Base-by-base conservation (phyloP, 176 grass and related monocot genomes). In the Raddia guianensis region DNA sequence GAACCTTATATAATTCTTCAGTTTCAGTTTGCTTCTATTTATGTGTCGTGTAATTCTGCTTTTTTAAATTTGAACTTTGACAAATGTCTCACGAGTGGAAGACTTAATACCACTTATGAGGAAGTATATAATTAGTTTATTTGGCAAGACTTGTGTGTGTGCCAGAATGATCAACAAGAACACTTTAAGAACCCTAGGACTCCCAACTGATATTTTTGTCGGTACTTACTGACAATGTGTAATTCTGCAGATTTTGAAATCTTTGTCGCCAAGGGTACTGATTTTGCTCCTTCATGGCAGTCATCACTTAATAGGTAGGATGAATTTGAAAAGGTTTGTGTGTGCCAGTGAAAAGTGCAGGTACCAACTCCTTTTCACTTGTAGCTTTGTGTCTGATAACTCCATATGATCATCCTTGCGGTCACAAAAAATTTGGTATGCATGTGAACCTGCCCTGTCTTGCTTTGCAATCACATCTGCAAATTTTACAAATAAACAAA, bases 1-100 rank as follows among this genome's bases (percentile, higher is more conserved):
- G 20, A 68, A 68, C 9, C 16, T 68, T 16, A 11, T 20, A 43
- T 44, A 68, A 20, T 68, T 68, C 18, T 20, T 46, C 3, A 10
- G 43, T 68, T 47, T 43, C 14, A 44, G 16, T 16, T 74, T 75
- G 53, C 16, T 75, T 73, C 55, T 44, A 8, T 50, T 75, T 58
- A 5, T 58, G 16, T 40, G 56, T 2, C 42, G 34, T 74, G 50
- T 70, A 74, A 44, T 68, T 46, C 16, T 54, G 34, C 8, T 54
- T 7, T 42, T 13, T 12, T 12, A 5, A 43, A 37, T 44, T 34
- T 55, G 16, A 74, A 57, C 18, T 74, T 74, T 55, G 35, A 20
- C 15, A 58, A 27, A 9, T 10, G 55, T 8, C 33, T n/a, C 37
- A n/a, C 16, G 0, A 16, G 12, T 16, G 15, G 40, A 65, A 7